phyloP scores from a whole-genome alignment of 768 basidiomycete species.

The Naganishia vaughanmartiniae region DNA sequence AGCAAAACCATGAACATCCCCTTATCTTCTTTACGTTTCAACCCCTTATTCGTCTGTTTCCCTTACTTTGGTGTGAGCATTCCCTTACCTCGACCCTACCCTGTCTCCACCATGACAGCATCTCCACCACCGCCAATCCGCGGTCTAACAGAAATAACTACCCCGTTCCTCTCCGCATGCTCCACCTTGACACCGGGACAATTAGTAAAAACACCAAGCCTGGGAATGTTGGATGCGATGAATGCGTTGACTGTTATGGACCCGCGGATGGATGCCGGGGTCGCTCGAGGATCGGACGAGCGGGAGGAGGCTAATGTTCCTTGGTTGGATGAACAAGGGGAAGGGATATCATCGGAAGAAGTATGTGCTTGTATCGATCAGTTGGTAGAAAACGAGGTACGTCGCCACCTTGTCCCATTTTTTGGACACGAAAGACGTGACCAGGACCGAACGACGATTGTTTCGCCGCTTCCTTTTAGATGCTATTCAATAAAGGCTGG shows the following conservation, averaged over 20 bases:
- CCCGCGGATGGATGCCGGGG: slow-evolving; percentile 81
- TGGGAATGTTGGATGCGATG: slow-evolving; percentile 85
- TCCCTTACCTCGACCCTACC: too few species aligned
- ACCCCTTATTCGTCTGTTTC: too few species aligned
- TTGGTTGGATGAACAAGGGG: background rate
- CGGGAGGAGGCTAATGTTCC: background rate
- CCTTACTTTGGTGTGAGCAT: too few species aligned
- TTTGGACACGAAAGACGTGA: too few species aligned
- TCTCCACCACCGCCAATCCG: background rate
- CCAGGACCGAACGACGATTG: too few species aligned
- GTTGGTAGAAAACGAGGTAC: slow-evolving; percentile 70
- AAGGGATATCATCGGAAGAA: slow-evolving; percentile 58
- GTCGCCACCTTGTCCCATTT: slow-evolving; percentile 6
- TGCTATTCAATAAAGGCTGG: slow-evolving; percentile 82
- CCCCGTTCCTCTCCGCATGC: background rate
- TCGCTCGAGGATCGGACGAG: slow-evolving; percentile 49
- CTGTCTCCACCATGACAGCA: background rate
- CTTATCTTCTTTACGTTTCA: too few species aligned
- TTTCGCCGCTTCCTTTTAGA: slow-evolving; percentile 56
- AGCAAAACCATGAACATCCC: too few species aligned
- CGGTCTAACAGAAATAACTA: background rate
- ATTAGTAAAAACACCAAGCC: slow-evolving; percentile 66
- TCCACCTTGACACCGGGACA: slow-evolving; percentile 51
- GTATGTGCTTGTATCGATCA: slow-evolving; percentile 85
- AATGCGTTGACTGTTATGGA: slow-evolving; percentile 89